Evolutionary conservation across 2,329 filamentous ascomycete genomes (phyloP).

Genomic region (Dactylellina cionopaga): DNA sequence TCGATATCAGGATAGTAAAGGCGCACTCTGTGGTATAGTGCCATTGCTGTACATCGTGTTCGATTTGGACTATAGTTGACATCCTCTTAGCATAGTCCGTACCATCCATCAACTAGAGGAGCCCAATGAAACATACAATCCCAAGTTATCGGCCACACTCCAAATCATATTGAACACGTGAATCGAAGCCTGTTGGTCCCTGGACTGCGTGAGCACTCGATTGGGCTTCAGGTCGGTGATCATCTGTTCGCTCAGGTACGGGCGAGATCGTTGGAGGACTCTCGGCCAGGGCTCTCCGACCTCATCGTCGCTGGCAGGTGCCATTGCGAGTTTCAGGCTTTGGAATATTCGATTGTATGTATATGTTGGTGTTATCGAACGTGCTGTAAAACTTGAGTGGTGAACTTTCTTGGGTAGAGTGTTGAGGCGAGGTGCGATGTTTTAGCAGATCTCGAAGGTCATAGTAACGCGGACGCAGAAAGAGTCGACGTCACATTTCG

Average conservation of each 20-base stretch:
- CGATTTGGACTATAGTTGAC: slow-evolving; percentile 75
- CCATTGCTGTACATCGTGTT: slow-evolving; percentile 89
- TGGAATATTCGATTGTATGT: neutral
- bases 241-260: slow-evolving; percentile 83
- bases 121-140: slow-evolving; percentile 71
- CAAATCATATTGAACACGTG: slow-evolving; percentile 92
- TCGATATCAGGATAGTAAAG: slow-evolving; percentile 84
- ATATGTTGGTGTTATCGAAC: neutral
- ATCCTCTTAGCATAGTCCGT: slow-evolving; percentile 1
- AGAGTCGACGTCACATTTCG: neutral
- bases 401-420: neutral
- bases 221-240: slow-evolving; percentile 77
- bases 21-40: slow-evolving; percentile 94
- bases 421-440: slow-evolving; percentile 1
- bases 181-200: slow-evolving; percentile 81
- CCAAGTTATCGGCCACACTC: slow-evolving; percentile 78
- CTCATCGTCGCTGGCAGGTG: slow-evolving; percentile 44
- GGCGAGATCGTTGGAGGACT: slow-evolving; percentile 60
- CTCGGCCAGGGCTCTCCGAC: slow-evolving; percentile 30
- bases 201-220: slow-evolving; percentile 76
- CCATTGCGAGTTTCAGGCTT: slow-evolving; percentile 15
- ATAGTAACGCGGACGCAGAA: neutral
- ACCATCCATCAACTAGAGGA: too few relatives aligned
- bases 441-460: neutral
- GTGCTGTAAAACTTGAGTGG: neutral